Evolutionary conservation across 768 basidiomycete genomes (phyloP).

Genomic region (Gymnopilus junonius): DNA sequence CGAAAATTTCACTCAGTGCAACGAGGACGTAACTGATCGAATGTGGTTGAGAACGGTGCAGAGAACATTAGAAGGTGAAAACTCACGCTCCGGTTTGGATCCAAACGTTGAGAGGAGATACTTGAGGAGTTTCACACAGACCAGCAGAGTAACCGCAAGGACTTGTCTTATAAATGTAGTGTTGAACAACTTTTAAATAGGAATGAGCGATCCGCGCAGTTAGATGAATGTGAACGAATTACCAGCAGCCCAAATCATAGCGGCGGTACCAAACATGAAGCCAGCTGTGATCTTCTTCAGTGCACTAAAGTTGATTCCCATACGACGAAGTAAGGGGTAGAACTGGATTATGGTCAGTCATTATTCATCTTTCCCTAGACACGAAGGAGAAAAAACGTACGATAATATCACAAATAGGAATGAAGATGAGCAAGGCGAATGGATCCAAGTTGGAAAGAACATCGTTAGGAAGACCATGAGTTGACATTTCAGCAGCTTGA

Average conservation of each 20-base stretch:
- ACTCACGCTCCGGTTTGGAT: slow-evolving; percentile 71
- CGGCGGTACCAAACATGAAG: slow-evolving; percentile 54
- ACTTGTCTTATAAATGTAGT: slow-evolving; percentile 70
- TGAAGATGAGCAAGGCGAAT: slow-evolving; percentile 40
- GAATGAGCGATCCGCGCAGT: background rate
- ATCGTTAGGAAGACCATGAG: slow-evolving; percentile 74
- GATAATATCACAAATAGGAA: slow-evolving; percentile 42
- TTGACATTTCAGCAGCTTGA: slow-evolving; percentile 76
- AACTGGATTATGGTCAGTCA: background rate
- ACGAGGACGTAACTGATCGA: slow-evolving; percentile 60
- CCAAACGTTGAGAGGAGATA: slow-evolving; percentile 76
- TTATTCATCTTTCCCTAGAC: background rate
- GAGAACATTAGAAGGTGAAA: background rate
- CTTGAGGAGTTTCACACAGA: slow-evolving; percentile 44
- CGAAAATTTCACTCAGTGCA: slow-evolving; percentile 76
- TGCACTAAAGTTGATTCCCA: slow-evolving; percentile 57
- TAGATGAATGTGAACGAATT: slow-evolving; percentile 17
- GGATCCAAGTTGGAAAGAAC: slow-evolving; percentile 79
- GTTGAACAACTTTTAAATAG: slow-evolving; percentile 55
- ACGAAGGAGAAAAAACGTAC: slow-evolving; percentile 24
- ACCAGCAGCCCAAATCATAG: slow-evolving; percentile 74
- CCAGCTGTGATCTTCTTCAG: slow-evolving; percentile 63
- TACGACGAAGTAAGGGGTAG: slow-evolving; percentile 50
- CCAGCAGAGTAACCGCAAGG: slow-evolving; percentile 57
- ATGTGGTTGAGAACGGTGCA: background rate